Evolutionary conservation across 169 alveolate genomes (phyloP).

Genomic region (Plasmodium falciparum): DNA sequence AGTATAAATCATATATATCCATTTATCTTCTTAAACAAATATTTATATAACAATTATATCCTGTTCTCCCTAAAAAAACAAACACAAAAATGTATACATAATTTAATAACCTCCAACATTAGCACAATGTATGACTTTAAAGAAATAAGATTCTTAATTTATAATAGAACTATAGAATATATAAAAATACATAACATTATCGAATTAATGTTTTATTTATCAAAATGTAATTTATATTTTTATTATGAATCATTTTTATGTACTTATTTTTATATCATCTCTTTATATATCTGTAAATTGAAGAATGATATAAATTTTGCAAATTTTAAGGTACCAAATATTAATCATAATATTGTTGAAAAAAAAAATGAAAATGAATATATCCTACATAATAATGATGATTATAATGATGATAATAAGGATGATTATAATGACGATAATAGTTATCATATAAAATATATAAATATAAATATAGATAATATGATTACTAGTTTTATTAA

Average conservation of each 20-base stretch:
- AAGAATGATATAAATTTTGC: background rate
- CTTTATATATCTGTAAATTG: constrained; percentile 8
- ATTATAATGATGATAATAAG: no score
- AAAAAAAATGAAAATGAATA: constrained; percentile 1
- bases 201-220: constrained; percentile 39
- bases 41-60: constrained; percentile 10
- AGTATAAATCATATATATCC: constrained; percentile 43
- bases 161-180: background rate
- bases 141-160: background rate
- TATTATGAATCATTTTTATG: constrained; percentile 54
- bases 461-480: constrained; percentile 14
- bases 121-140: background rate
- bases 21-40: constrained; percentile 38
- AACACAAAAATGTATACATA: background rate
- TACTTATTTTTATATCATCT: constrained; percentile 21
- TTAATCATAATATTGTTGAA: background rate
- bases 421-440: no score
- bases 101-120: background rate
- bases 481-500: constrained; percentile 39
- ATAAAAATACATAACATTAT: constrained; percentile 16
- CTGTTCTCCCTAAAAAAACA: background rate
- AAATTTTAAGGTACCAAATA: background rate
- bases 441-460: no score
- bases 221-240: constrained; percentile 38
- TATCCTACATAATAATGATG: no score